These are phyloP conservation scores for Eremochloa ophiuroides DNA, from an alignment of 176 grass and related monocot genomes.

Conservation along the genomic window DNA sequence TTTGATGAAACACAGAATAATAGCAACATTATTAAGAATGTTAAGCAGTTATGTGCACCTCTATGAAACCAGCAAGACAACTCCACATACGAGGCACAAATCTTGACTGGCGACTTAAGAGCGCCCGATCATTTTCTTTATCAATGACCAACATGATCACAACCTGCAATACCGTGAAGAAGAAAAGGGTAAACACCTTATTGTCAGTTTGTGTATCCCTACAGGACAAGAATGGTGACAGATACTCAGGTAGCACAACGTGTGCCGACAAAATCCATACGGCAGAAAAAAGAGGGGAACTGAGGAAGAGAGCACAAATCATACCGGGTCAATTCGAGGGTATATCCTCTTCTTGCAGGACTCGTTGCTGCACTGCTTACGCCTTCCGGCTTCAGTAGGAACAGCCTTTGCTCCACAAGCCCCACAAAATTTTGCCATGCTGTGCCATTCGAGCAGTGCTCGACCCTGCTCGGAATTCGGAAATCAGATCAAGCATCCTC, in stretches of 20 bases:
- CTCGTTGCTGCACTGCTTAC: conserved; percentile 75
- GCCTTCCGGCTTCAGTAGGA: conserved; percentile 64
- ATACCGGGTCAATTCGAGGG: conserved; percentile 85
- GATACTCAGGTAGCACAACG: background rate
- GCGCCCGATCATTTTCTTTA: conserved; percentile 69
- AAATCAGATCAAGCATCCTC: background rate
- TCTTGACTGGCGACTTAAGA: conserved; percentile 83
- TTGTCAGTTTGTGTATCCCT: background rate
- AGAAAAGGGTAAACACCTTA: background rate
- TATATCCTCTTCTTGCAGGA: conserved; percentile 91
- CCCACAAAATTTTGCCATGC: conserved; percentile 74
- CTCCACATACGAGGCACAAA: conserved; percentile 95
- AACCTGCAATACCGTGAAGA: conserved; percentile 44
- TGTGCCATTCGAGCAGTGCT: conserved; percentile 83
- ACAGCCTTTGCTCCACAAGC: conserved; percentile 63
- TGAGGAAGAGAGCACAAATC: background rate
- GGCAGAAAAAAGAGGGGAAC: background rate
- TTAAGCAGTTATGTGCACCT: conserved; percentile 33
- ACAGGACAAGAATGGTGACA: background rate
- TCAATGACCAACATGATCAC: conserved; percentile 97
- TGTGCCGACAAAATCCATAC: background rate
- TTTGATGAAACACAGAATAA: background rate
- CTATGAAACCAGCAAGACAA: conserved; percentile 96
- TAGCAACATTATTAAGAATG: background rate
- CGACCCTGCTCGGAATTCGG: conserved; percentile 48